Conservation (phyloP, 768 basidiomycete species). For the Leccinum boreale region DNA sequence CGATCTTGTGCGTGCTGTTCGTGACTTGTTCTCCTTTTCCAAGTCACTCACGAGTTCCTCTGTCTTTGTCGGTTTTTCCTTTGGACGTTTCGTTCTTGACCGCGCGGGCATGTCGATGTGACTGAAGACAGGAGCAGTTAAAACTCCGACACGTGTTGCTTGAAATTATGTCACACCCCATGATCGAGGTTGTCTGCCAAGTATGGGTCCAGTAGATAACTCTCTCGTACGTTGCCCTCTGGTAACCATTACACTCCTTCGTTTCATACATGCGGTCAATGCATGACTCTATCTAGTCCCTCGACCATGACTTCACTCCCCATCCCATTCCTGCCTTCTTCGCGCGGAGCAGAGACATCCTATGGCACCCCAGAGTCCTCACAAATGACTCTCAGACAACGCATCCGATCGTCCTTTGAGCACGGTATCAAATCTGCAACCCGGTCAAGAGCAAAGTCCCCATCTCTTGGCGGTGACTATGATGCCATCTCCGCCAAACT, state of each 20-base stretch:
- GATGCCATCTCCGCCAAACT: conserved; percentile 43
- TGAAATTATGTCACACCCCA: neutral
- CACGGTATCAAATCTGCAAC: conserved; percentile 65
- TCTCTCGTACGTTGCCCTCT: too few relatives aligned
- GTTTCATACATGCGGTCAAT: too few relatives aligned
- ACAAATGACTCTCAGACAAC: conserved; percentile 53
- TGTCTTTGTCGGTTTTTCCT: conserved; percentile 16
- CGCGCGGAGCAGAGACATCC: conserved; percentile 34
- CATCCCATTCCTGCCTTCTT: conserved; percentile 38
- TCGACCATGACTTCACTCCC: conserved; percentile 3
- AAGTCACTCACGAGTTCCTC: conserved; percentile 24
- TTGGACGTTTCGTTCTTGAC: conserved; percentile 38
- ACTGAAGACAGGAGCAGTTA: conserved; percentile 26
- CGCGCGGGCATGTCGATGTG: conserved; percentile 42
- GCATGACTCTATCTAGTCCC: too few relatives aligned
- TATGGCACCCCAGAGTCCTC: conserved; percentile 38
- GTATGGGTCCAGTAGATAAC: too few relatives aligned
- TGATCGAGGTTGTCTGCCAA: too few relatives aligned
- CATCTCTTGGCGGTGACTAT: conserved; percentile 38
- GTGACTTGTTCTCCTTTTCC: conserved; percentile 31
- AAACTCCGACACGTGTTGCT: conserved; percentile 29
- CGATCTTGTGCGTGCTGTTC: conserved; percentile 19
- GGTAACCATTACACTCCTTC: too few relatives aligned
- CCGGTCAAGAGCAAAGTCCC: conserved; percentile 46
- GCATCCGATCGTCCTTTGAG: conserved; percentile 64